Percentiles rank a stretch among this genome's conserved stretches.
These are phyloP conservation scores for Heliosperma pusillum DNA, from an alignment of 148 eudicot species.

Conservation along the genomic window DNA sequence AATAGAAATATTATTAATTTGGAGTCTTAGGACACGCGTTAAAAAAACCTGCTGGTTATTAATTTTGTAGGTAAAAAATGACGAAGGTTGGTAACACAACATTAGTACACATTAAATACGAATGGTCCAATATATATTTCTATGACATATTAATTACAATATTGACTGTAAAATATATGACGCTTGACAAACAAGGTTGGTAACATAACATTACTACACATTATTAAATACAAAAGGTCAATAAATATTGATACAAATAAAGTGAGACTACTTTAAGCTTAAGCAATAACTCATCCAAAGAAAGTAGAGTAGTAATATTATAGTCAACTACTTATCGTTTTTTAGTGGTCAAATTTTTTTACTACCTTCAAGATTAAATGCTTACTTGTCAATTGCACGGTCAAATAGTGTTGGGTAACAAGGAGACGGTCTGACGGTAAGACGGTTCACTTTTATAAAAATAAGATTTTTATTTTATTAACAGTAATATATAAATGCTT, in stretches of 20 bases:
- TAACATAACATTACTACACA: not conserved
- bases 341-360: not conserved
- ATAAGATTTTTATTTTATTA: too few species aligned
- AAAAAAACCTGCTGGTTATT: too few species aligned
- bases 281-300: not conserved
- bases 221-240: not conserved
- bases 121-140: not conserved
- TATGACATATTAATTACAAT: not conserved
- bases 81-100: not conserved
- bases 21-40: too few species aligned
- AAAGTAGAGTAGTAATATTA: not conserved
- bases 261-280: not conserved
- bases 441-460: too few species aligned
- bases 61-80: not conserved
- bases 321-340: not conserved
- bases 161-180: not conserved
- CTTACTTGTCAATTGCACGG: not conserved
- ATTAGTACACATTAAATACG: not conserved
- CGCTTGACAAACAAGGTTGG: not conserved
- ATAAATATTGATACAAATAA: not conserved
- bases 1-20: too few species aligned
- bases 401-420: too few species aligned
- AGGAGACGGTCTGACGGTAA: too few species aligned
- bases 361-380: not conserved
- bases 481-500: too few species aligned